Base-by-base conservation (phyloP, 208 protist species). In the Herpetomonas muscarum region DNA sequence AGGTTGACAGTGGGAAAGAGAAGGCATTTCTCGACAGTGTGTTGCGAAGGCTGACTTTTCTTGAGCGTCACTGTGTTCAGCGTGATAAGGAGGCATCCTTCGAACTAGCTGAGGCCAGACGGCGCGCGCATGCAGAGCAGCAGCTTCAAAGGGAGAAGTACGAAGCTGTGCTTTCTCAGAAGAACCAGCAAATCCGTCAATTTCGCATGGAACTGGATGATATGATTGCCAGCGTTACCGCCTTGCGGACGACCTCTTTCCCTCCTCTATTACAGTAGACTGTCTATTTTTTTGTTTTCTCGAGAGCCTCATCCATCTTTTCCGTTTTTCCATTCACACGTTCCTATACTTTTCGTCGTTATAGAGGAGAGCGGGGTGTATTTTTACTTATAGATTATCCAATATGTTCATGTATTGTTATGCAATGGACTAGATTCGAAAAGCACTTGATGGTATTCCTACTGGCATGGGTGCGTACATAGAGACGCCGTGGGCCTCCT, bases 151-250 rank as follows among this genome's bases (percentile, higher is more conserved):
- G 52, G 22, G 74, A 95, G 51, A 85, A 87, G 44, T 61, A 63
- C 13, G 61, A 90, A 31, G 64, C 92, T 34, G 39, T 81, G 17
- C n/a, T 95, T 26, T 72, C 90, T 32, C 54, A 84, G 37, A 95
- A 95, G 63, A 93, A 92, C 61, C 70, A 79, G 34, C 82, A 95
- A 62, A 92, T 95, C 34, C 65, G 79, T 5, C 67, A 69, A 39
- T 95, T 93, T 47, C 77, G 69, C 1, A 19, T 76, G 1, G 74
- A 90, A 36, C 56, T 95, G 22, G 85, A 95, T 55, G 67, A 81
- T 30, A 63, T 95, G 24, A 71, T 95, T 29, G 39, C 59, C 25
- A 49, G 55, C 17, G 47, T 82, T 41, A 58, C 58, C 41, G 49
- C 9, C 42, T 62, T 26, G 45, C 52, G 24, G 48, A 24, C 13